Percentiles rank a stretch among this genome's conserved stretches.
phyloP scores from a whole-genome alignment of 805 yeast genomes.

The Zygosaccharomyces bailii region DNA sequence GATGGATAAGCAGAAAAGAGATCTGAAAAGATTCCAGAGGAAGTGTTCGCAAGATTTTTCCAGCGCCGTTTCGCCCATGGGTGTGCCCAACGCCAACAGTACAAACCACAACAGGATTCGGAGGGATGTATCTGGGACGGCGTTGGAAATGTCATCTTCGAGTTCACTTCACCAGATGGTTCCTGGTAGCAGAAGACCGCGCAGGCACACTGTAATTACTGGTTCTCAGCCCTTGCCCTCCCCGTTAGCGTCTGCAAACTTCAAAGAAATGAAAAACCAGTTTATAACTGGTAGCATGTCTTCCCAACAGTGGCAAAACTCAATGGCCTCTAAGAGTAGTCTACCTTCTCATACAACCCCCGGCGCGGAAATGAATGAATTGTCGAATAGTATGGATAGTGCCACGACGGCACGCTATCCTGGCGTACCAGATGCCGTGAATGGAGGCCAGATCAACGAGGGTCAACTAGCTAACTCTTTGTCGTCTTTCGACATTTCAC shows the following conservation, averaged over 20 bases:
- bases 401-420: constrained; percentile 2
- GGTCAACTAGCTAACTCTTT: constrained; percentile 37
- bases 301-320: constrained; percentile 14
- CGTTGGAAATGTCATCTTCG: constrained; percentile 8
- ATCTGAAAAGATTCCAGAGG: constrained; percentile 42
- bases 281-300: constrained; percentile 19
- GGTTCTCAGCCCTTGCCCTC: constrained; percentile 94
- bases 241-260: constrained; percentile 59
- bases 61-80: constrained; percentile 11
- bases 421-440: not conserved
- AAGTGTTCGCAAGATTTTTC: constrained; percentile 32
- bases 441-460: constrained; percentile 15
- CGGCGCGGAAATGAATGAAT: constrained; percentile 1
- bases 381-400: not conserved
- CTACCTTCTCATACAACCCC: not conserved
- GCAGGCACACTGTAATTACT: constrained; percentile 74
- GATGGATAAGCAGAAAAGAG: constrained; percentile 49
- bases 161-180: constrained; percentile 14
- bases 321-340: constrained; percentile 15
- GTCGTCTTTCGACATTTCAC: constrained; percentile 38
- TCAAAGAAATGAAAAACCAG: constrained; percentile 35
- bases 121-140: constrained; percentile 1
- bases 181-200: constrained; percentile 43
- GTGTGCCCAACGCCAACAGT: constrained; percentile 14
- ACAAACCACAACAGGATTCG: not conserved